Evolutionary conservation across 2,329 filamentous ascomycete genomes (phyloP), one percentile per base, ranked within the genome.

Genomic region (Macroventuria anomochaeta): DNA sequence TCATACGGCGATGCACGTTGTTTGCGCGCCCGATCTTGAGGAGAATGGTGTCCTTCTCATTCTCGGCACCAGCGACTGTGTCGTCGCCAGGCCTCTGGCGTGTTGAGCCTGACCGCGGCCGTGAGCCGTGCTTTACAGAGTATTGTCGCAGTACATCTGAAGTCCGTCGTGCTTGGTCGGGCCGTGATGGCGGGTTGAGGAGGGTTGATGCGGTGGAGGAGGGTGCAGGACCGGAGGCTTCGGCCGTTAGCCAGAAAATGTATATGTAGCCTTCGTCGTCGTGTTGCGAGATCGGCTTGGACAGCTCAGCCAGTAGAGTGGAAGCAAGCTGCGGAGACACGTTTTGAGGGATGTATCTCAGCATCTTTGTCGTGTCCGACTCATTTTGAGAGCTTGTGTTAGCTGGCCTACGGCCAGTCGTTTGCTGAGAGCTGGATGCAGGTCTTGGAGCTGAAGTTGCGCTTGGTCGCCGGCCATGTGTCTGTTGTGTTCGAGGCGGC

Each of bases 221-320:
- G 80, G 81, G 77, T 0, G 83, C 73, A 0, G 80, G 72, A 7
- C 84, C 76, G 2, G 81, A 82, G 29, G 83, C 80, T 26, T 91
- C 87, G 8, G 70, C 61, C 0, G 91, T 97, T 18, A 97, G 82
- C 92, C 93, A 97, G 81, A 97, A 99, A 75, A 99, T 96, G 81
- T 99, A 99, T 63, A 99, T 97, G 77, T 95, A 99, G 31, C 95
- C 95, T 41, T 71, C 70, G 63, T 96, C 90, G 61, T 95, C 90
- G 47, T 82, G 79, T 18, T 85, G 79, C 0, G 91, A 92, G 38
- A 93, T 84, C 1, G 81, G 91, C 79, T 83, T 95, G 71, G 75
- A 85, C 8, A 97, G 81, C 73, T 97, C 93, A 2, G 88, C 80
- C 55, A 93, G 82, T 3, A 97, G 81, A 5, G 81, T 77, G 0